A percentile compares a stretch with the other conserved stretches of the same genome.
phyloP scores from a whole-genome alignment of 2,329 filamentous ascomycete genomes.

The Hyphodiscus sp. region DNA sequence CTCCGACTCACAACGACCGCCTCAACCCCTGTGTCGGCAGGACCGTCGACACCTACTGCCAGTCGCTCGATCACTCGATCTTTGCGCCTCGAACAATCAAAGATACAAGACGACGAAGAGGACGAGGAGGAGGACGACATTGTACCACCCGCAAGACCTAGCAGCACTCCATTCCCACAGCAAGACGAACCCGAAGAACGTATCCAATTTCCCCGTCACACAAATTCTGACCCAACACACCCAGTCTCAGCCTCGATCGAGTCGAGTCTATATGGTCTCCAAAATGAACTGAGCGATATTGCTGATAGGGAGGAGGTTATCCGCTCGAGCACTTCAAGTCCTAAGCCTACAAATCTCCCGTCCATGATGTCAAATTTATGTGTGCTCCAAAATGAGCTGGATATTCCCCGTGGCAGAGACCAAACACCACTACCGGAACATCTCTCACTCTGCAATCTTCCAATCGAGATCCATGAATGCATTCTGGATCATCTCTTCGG shows the following conservation, averaged over 20 bases:
- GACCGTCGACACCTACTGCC: conserved; percentile 29
- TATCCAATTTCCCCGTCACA: conserved; percentile 16
- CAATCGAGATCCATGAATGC: conserved; percentile 65
- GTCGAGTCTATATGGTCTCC: conserved; percentile 3
- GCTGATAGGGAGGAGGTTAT: neutral
- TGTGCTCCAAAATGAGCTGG: conserved; percentile 3
- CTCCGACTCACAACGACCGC: conserved; percentile 24
- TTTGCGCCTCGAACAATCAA: conserved; percentile 20
- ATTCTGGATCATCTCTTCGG: conserved; percentile 68
- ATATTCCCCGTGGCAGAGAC: neutral
- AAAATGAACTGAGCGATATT: neutral
- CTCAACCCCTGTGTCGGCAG: conserved; percentile 27
- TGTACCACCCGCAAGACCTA: conserved; percentile 26
- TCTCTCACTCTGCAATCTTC: conserved; percentile 39
- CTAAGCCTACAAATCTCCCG: neutral
- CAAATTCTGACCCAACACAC: neutral
- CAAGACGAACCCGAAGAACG: conserved; percentile 24
- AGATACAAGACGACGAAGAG: conserved; percentile 16
- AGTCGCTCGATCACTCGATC: conserved; percentile 17
- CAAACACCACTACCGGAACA: neutral
- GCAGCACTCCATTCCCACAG: conserved; percentile 29
- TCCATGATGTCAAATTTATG: neutral
- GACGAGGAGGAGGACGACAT: conserved; percentile 14
- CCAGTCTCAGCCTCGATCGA: neutral
- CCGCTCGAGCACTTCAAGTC: neutral